phyloP scores from a whole-genome alignment of 176 grass and related monocot genomes.

The Avena sativa region DNA sequence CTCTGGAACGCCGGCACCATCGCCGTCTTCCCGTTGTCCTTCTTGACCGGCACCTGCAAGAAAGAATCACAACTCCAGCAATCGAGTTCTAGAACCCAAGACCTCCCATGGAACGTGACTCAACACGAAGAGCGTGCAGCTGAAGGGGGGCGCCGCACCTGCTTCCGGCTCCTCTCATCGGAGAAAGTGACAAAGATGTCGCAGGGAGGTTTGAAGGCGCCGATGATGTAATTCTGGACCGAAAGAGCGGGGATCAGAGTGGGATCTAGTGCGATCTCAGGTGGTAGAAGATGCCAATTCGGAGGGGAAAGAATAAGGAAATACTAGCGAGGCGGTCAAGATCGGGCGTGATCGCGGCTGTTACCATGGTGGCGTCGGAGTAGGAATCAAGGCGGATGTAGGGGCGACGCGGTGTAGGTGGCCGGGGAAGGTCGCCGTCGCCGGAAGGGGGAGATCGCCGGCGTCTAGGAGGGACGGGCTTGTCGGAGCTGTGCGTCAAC shows the following conservation, averaged over 20 bases:
- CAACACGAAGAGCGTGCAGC: neutral
- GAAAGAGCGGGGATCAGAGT: conserved; percentile 15
- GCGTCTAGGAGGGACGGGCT: conserved; percentile 13
- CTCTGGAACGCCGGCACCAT: conserved; percentile 90
- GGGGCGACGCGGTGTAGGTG: neutral
- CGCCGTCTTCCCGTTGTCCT: conserved; percentile 78
- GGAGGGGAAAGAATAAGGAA: conserved; percentile 3
- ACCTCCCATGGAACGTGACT: too few relatives aligned
- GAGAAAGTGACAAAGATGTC: conserved; percentile 79
- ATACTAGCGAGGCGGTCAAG: neutral
- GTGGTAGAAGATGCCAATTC: conserved; percentile 29
- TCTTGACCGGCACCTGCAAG: conserved; percentile 71
- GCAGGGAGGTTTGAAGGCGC: conserved; percentile 88
- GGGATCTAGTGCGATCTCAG: conserved; percentile 16
- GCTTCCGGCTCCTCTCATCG: conserved; percentile 81
- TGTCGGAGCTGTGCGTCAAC: conserved; percentile 23
- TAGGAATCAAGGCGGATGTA: too few relatives aligned
- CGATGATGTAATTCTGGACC: conserved; percentile 78
- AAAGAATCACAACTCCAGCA: neutral
- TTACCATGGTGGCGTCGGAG: conserved; percentile 47
- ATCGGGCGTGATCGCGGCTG: neutral
- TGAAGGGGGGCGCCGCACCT: conserved; percentile 46
- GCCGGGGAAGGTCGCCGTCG: neutral
- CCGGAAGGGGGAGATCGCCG: conserved; percentile 33
- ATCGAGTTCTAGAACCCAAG: neutral